A percentile compares a stretch with the other conserved stretches of the same genome.
Evolutionary conservation across 768 basidiomycete species (phyloP).

Genomic region (Boletus huronensis): DNA sequence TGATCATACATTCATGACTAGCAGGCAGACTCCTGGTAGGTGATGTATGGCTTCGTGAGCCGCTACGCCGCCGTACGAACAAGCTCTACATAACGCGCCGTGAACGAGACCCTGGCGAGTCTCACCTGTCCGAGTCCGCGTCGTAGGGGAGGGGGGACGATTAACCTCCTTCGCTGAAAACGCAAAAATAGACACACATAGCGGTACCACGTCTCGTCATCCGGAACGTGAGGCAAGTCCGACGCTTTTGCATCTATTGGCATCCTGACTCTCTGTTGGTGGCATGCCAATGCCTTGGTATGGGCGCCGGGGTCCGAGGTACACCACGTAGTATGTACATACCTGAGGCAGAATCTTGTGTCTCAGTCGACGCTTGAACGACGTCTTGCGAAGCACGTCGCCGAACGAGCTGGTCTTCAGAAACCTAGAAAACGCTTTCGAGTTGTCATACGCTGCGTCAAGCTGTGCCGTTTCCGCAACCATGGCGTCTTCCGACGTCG

Average conservation of each 20-base stretch:
- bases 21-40: background rate
- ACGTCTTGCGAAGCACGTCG: constrained; percentile 15
- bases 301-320: background rate
- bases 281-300: background rate
- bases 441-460: constrained; percentile 39
- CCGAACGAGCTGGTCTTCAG: constrained; percentile 26
- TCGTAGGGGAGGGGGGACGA: background rate
- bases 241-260: constrained; percentile 29
- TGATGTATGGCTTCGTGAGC: background rate
- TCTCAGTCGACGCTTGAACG: constrained; percentile 24
- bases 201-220: constrained; percentile 36
- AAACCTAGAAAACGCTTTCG: constrained; percentile 34
- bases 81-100: constrained; percentile 21
- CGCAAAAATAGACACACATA: constrained; percentile 19
- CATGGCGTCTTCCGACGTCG: constrained; percentile 2
- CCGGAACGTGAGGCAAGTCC: constrained; percentile 34
- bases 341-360: constrained; percentile 42
- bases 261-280: constrained; percentile 17
- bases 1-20: too few relatives aligned
- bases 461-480: constrained; percentile 3
- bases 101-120: constrained; percentile 14
- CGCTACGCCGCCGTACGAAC: constrained; percentile 5
- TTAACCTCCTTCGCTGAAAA: background rate
- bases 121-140: constrained; percentile 6
- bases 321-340: constrained; percentile 26